A percentile compares a stretch with the other conserved stretches of the same genome.
Conservation (phyloP, 2,329 filamentous ascomycete species). For the Colletotrichum acutatum region DNA sequence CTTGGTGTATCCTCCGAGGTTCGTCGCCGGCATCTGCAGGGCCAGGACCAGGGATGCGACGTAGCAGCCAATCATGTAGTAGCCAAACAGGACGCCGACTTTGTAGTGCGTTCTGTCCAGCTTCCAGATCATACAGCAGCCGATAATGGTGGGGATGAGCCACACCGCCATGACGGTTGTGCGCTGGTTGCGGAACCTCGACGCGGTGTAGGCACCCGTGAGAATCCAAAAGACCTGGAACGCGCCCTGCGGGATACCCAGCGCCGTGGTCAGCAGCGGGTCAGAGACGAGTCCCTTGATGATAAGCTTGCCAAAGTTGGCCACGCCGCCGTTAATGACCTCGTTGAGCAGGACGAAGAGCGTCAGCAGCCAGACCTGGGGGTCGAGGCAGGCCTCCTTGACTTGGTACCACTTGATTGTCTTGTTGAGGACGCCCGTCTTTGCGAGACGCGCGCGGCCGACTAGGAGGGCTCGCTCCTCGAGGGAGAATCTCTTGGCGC, state of each 20-base stretch:
- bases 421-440: slow-evolving; percentile 58
- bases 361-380: slow-evolving; percentile 70
- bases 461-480: slow-evolving; percentile 67
- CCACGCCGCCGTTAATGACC: slow-evolving; percentile 62
- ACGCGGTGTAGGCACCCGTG: slow-evolving; percentile 61
- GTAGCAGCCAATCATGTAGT: slow-evolving; percentile 61
- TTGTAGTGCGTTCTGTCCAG: slow-evolving; percentile 51
- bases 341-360: slow-evolving; percentile 56
- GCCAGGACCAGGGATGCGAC: slow-evolving; percentile 64
- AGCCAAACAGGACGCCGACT: slow-evolving; percentile 60
- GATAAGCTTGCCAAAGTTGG: slow-evolving; percentile 41
- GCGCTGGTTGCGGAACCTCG: slow-evolving; percentile 59
- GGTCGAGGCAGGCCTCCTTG: slow-evolving; percentile 59
- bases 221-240: slow-evolving; percentile 66
- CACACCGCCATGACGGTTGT: slow-evolving; percentile 64
- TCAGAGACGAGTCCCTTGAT: slow-evolving; percentile 46
- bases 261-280: slow-evolving; percentile 55
- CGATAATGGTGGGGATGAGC: slow-evolving; percentile 62
- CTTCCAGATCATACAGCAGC: slow-evolving; percentile 61
- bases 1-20: slow-evolving; percentile 60
- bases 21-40: slow-evolving; percentile 61
- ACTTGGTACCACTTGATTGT: slow-evolving; percentile 60
- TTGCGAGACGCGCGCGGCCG: slow-evolving; percentile 62
- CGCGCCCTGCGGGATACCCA: slow-evolving; percentile 65
- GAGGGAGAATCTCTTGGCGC: slow-evolving; percentile 68